A percentile compares a stretch with the other conserved stretches of the same genome.
These are phyloP conservation scores for Nephelium lappaceum DNA, from an alignment of 345 rosid genomes.

Conservation along the genomic window DNA sequence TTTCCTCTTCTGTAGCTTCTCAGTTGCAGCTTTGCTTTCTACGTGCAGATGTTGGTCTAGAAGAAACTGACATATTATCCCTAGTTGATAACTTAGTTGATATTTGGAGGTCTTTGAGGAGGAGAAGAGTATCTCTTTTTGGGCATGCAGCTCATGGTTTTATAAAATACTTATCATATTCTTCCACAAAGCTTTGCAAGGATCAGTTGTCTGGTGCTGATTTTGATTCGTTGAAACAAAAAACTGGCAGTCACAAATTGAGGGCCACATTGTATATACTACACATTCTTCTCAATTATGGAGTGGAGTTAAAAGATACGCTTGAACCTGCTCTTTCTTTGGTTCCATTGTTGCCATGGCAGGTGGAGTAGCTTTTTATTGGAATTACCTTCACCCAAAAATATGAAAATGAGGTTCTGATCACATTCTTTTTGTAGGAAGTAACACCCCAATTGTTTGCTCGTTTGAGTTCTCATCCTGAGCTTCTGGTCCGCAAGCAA, in stretches of 20 bases:
- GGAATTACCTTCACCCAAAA: slow-evolving; percentile 11
- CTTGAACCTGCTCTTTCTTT: slow-evolving; percentile 75
- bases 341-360: slow-evolving; percentile 88
- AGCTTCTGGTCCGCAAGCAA: slow-evolving; percentile 78
- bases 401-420: background rate
- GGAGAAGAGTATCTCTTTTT: slow-evolving; percentile 79
- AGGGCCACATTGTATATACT: slow-evolving; percentile 81
- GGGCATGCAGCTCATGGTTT: slow-evolving; percentile 87
- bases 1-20: slow-evolving; percentile 67
- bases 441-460: slow-evolving; percentile 89
- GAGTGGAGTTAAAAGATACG: slow-evolving; percentile 79
- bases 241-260: slow-evolving; percentile 58
- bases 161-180: slow-evolving; percentile 66
- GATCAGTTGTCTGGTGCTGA: slow-evolving; percentile 52
- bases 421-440: slow-evolving; percentile 52
- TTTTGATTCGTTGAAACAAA: slow-evolving; percentile 58
- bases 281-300: slow-evolving; percentile 81
- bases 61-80: slow-evolving; percentile 44
- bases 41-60: slow-evolving; percentile 40
- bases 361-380: slow-evolving; percentile 50
- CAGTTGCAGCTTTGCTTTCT: slow-evolving; percentile 48
- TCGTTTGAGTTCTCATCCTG: slow-evolving; percentile 89
- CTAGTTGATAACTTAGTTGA: slow-evolving; percentile 62
- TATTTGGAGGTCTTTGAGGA: slow-evolving; percentile 83
- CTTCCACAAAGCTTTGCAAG: slow-evolving; percentile 54